Base-by-base conservation (phyloP, 176 grass and related monocot species). In the Coix lacrymajobi region DNA sequence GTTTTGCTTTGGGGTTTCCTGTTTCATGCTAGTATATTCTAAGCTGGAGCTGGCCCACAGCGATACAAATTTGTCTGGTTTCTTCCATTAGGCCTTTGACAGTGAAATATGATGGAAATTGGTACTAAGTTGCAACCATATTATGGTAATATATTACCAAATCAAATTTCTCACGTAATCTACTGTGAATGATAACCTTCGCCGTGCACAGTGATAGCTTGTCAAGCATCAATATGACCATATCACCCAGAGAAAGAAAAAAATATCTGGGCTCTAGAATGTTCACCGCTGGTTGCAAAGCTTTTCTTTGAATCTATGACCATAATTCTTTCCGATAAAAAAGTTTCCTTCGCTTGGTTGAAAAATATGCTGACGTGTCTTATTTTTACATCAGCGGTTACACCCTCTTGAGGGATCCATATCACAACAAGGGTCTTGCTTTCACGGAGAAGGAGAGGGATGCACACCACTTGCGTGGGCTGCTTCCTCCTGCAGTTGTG, bases 401-500 rank as follows among this genome's bases (percentile, higher is more conserved):
- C 58, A 90, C 84, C 68, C 87, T 99, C 15, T 67, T 99, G 86
- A 89, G 97, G 84, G 97, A 99, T 90, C 97, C 97, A 30, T 93
- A 87, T 62, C 85, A 99, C 91, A 99, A 99, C 81, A 99, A 99
- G 79, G 93, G 87, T 15, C 89, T 99, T 16, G 91, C 97, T 60
- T 99, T 96, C 39, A 90, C 46, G 1, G 91, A 94, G 81, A 89
- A 79, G 73, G 97, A 99, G 89, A 86, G 97, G 84, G 97, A 99
- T 89, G 87, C 97, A 1, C 97, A 96, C 86, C 92, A 99, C 85
- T 66, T 99, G 84, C 93, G 93, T 48, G 97, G 97, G 36, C 91
- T 99, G 73, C 89, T 99, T 85, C 97, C 97, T 92, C 97, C 97
- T 1, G 78, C 77, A 43, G 77, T 99, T 33, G 91, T 94, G 60